Percentiles rank a stretch among this genome's conserved stretches.
Evolutionary conservation across 1,139 yeast genomes (phyloP).

Genomic region (Candida tropicalis): DNA sequence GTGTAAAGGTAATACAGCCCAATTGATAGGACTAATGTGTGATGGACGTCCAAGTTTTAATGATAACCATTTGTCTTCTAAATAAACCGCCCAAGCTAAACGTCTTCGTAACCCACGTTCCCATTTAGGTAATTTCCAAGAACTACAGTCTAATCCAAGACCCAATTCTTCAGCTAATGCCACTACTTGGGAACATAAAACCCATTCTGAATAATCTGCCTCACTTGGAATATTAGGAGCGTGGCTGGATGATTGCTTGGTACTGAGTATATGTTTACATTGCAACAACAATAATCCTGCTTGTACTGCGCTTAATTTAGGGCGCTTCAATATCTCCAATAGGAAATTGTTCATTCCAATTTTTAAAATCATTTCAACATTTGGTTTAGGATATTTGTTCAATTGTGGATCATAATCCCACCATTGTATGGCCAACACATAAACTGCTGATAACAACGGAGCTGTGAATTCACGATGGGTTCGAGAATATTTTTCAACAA

Average conservation of each 20-base stretch:
- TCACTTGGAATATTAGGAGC: constrained; percentile 12
- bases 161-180: constrained; percentile 87
- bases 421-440: constrained; percentile 76
- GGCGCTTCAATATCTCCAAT: constrained; percentile 67
- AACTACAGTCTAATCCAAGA: constrained; percentile 78
- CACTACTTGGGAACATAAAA: constrained; percentile 81
- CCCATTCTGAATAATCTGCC: constrained; percentile 71
- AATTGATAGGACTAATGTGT: constrained; percentile 66
- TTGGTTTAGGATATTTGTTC: constrained; percentile 66
- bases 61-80: constrained; percentile 88
- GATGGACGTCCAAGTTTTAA: constrained; percentile 80
- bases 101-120: constrained; percentile 83
- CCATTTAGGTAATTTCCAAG: constrained; percentile 92
- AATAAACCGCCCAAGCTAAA: constrained; percentile 90
- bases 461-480: constrained; percentile 81
- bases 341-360: constrained; percentile 64
- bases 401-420: constrained; percentile 80
- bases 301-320: constrained; percentile 78
- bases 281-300: constrained; percentile 73
- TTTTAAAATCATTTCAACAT: constrained; percentile 48
- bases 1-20: constrained; percentile 65
- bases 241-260: constrained; percentile 9
- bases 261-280: constrained; percentile 50
- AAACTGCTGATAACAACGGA: constrained; percentile 74
- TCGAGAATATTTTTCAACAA: constrained; percentile 72